Evolutionary conservation across 176 grass and related monocot genomes (phyloP).

Genomic region (Eragrostis curvula): DNA sequence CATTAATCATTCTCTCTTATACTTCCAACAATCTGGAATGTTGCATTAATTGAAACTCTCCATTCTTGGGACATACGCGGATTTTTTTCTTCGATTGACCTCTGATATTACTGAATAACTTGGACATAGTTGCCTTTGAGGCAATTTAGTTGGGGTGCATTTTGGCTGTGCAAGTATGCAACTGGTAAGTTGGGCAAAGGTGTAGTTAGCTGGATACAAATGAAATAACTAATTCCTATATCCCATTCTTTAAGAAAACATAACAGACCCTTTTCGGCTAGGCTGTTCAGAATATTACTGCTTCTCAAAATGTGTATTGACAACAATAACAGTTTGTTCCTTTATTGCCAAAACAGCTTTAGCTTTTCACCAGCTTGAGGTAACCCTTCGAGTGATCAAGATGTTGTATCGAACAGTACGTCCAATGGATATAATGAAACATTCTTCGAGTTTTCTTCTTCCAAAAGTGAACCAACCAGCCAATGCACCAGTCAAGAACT

Average conservation of each 20-base stretch:
- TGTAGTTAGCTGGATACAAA: background rate
- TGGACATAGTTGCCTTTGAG: background rate
- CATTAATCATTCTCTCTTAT: background rate
- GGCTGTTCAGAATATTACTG: background rate
- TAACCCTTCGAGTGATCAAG: conserved; percentile 28
- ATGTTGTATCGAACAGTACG: conserved; percentile 49
- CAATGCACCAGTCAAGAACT: conserved; percentile 43
- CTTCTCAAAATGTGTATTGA: background rate
- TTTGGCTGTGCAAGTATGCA: background rate
- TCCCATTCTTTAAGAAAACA: background rate
- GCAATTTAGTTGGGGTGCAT: background rate
- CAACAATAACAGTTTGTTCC: background rate
- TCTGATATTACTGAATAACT: background rate
- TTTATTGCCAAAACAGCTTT: conserved; percentile 3
- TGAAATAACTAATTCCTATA: background rate
- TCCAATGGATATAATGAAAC: conserved; percentile 59
- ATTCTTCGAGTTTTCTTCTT: conserved; percentile 72
- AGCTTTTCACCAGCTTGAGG: background rate
- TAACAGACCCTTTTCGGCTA: background rate
- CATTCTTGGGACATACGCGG: background rate
- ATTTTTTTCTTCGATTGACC: background rate
- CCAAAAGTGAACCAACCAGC: conserved; percentile 46
- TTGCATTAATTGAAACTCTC: background rate
- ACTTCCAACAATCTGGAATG: background rate
- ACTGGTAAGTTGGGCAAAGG: background rate